Percentiles rank a stretch among this genome's conserved stretches.
These are phyloP conservation scores for Apium graveolens DNA, from an alignment of 129 eudicot species.

Conservation along the genomic window DNA sequence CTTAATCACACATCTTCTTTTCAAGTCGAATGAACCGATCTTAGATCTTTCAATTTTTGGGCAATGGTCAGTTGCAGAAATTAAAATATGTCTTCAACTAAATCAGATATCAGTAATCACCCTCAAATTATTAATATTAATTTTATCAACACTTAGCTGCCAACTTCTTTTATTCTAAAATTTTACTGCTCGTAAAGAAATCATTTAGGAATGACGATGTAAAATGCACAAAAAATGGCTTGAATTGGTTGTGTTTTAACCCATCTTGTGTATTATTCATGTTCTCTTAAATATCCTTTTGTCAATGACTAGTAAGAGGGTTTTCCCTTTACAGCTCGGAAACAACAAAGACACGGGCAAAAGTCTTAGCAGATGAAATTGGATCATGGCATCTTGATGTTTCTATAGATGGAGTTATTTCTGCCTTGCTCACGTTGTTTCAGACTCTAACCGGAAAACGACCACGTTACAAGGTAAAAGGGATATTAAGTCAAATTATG, in stretches of 20 bases:
- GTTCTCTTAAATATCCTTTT: neutral
- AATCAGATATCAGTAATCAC: too few species aligned
- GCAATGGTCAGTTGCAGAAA: neutral
- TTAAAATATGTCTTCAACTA: neutral
- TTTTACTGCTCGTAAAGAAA: neutral
- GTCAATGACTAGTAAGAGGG: constrained; percentile 8
- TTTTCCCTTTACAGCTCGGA: constrained; percentile 53
- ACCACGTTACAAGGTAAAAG: constrained; percentile 78
- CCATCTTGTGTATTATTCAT: neutral
- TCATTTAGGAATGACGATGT: neutral
- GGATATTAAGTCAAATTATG: neutral
- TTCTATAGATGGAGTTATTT: constrained; percentile 72
- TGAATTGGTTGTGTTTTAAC: neutral
- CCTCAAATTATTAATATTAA: too few species aligned
- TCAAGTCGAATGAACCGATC: neutral
- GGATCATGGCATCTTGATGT: constrained; percentile 98
- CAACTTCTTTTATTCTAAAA: neutral
- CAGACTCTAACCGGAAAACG: constrained; percentile 83
- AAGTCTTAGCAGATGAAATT: constrained; percentile 78
- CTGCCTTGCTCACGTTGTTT: constrained; percentile 68
- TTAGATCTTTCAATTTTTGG: neutral
- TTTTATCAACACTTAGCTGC: neutral
- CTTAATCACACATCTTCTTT: neutral
- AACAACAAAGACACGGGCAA: constrained; percentile 69
- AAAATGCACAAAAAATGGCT: neutral